Conservation (phyloP, 2,329 filamentous ascomycete genomes). For the Elsinoe batatas region DNA sequence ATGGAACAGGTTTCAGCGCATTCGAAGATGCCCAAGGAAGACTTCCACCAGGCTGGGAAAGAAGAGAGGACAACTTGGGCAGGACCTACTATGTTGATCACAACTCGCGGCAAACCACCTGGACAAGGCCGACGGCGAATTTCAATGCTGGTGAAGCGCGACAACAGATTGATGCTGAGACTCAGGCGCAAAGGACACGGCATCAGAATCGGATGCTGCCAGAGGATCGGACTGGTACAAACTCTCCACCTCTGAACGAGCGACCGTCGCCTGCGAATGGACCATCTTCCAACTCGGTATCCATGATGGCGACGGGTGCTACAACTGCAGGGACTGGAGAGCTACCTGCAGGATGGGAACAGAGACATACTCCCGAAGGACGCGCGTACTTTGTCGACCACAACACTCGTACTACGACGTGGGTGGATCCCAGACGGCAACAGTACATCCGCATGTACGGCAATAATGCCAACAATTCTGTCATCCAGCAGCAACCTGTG, state of each 20-base stretch:
- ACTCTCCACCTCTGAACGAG: slow-evolving; percentile 62
- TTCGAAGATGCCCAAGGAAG: slow-evolving; percentile 96
- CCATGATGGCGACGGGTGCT: slow-evolving; percentile 89
- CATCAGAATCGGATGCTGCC: slow-evolving; percentile 94
- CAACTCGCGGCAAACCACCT: slow-evolving; percentile 92
- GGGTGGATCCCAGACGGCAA: slow-evolving; percentile 93
- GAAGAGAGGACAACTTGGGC: slow-evolving; percentile 86
- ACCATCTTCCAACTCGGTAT: slow-evolving; percentile 49
- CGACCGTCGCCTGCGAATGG: slow-evolving; percentile 24
- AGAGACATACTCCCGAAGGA: slow-evolving; percentile 88
- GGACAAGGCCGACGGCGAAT: slow-evolving; percentile 77
- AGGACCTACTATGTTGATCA: slow-evolving; percentile 98
- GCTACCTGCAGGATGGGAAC: slow-evolving; percentile 91
- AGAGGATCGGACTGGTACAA: slow-evolving; percentile 88
- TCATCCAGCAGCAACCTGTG: slow-evolving; percentile 94
- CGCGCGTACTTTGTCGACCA: slow-evolving; percentile 96
- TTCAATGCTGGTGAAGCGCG: slow-evolving; percentile 68
- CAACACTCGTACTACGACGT: slow-evolving; percentile 94
- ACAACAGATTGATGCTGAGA: slow-evolving; percentile 76
- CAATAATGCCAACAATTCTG: slow-evolving; percentile 68
- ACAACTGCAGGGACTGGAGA: slow-evolving; percentile 93
- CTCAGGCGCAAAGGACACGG: slow-evolving; percentile 81
- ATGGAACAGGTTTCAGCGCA: slow-evolving; percentile 56
- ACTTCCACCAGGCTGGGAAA: slow-evolving; percentile 88
- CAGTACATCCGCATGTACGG: slow-evolving; percentile 99